Base-by-base conservation (phyloP, 78 protist species). In the Diacronema lutheri region DNA sequence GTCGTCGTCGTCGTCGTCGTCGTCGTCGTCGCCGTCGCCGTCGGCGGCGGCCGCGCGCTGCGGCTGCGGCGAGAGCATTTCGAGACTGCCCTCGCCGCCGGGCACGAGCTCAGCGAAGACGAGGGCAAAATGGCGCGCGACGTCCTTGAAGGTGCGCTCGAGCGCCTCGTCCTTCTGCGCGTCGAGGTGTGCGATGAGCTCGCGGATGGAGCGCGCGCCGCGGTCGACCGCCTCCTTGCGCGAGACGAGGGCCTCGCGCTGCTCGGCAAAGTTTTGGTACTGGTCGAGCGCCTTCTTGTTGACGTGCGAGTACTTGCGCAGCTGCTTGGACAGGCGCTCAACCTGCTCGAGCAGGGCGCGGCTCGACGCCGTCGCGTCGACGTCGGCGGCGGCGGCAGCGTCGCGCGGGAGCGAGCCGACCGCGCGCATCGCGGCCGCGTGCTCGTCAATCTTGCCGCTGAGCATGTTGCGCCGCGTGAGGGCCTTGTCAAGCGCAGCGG, bases 271-370 rank as follows among this genome's bases (percentile, higher is more conserved):
- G 35, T 40, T 55, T n/a, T 46, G 44, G 83, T 91, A 95, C 84
- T 97, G 99, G 21, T 98, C 98, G 41, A 94, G 33, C 33, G 99
- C 99, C 91, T 97, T 96, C 86, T 97, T 94, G 96, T 98, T 98
- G 35, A 97, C 96, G 64, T 94, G 94, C 56, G 82, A 50, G 83
- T 81, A 92, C 71, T 88, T 31, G 37, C 81, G 81, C 50, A 98
- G 84, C 64, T 90, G n/a, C 65, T 78, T 88, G 58, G 90, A 90
- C 23, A 61, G 69, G 23, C 20, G 13, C 16, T 4, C 41, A 12
- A 86, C 31, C 38, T 81, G 61, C 26, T 58, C 38, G 40, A 44
- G 35, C 56, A 89, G 82, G 41, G 5, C 37, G 31, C 26, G 6
- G 10, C 23, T 12, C 25, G 72, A 65, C 72, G 16, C 12, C 41